These are phyloP conservation scores for Cyphellophora attinorum DNA, from an alignment of 2,329 filamentous ascomycete species.

Conservation along the genomic window DNA sequence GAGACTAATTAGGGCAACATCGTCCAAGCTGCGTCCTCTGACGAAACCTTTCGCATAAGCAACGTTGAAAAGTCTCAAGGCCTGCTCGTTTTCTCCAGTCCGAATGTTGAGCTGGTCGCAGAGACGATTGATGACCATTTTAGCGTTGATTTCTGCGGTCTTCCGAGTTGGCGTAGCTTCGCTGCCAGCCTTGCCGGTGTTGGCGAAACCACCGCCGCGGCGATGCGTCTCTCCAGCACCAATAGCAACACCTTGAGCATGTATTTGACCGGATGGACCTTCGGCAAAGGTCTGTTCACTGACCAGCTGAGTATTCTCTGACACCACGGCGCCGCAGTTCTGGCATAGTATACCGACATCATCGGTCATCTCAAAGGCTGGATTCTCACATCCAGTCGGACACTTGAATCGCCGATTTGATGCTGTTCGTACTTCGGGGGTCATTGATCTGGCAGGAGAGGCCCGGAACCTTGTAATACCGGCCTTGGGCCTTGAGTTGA, in stretches of 20 bases:
- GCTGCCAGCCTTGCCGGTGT: slow-evolving; percentile 22
- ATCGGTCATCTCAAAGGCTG: slow-evolving; percentile 31
- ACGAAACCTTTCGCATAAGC: slow-evolving; percentile 68
- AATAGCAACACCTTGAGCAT: slow-evolving; percentile 84
- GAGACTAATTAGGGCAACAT: slow-evolving; percentile 81
- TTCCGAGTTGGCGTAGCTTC: slow-evolving; percentile 25
- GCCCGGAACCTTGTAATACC: not conserved
- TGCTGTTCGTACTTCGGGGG: not conserved
- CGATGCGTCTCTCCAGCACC: slow-evolving; percentile 76
- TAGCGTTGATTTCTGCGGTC: slow-evolving; percentile 17
- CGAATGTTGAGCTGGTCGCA: slow-evolving; percentile 35
- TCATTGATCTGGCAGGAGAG: not conserved
- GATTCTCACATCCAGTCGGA: slow-evolving; percentile 27
- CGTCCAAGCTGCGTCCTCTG: slow-evolving; percentile 74
- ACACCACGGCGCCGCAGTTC: slow-evolving; percentile 74
- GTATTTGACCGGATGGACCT: slow-evolving; percentile 70
- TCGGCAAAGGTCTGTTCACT: slow-evolving; percentile 89
- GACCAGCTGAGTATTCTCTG: slow-evolving; percentile 76
- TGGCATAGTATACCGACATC: slow-evolving; percentile 54
- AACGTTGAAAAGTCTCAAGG: slow-evolving; percentile 66
- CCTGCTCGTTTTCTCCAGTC: slow-evolving; percentile 43
- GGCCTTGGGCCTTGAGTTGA: not conserved
- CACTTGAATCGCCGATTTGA: not conserved
- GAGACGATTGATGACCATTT: slow-evolving; percentile 6
- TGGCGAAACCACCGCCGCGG: slow-evolving; percentile 31